Conservation (phyloP, 2,329 filamentous ascomycete species). For the Anthostomella pinea region DNA sequence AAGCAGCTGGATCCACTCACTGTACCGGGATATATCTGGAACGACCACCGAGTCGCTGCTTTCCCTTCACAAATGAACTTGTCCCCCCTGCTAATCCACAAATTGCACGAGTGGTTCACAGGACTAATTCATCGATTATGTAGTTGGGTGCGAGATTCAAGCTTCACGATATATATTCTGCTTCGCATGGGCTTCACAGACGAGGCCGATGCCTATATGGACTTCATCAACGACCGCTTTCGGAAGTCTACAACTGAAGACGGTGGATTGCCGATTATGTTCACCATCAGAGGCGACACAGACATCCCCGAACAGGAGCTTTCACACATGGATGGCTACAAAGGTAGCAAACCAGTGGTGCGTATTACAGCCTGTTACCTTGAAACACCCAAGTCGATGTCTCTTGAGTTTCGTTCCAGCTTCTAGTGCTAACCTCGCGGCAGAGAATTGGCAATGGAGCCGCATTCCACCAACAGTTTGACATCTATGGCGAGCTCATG, state of each 20-base stretch:
- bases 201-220: slow-evolving; percentile 76
- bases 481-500: slow-evolving; percentile 78
- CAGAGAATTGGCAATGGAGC: slow-evolving; percentile 77
- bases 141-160: slow-evolving; percentile 70
- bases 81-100: no score
- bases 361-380: no score
- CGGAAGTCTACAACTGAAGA: slow-evolving; percentile 57
- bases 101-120: no score
- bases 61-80: no score
- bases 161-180: slow-evolving; percentile 75
- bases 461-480: slow-evolving; percentile 72
- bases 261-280: slow-evolving; percentile 74
- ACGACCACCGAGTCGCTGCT: no score
- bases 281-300: slow-evolving; percentile 71
- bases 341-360: slow-evolving; percentile 67
- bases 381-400: no score
- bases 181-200: slow-evolving; percentile 72
- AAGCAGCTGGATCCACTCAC: no score
- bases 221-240: slow-evolving; percentile 72
- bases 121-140: no score
- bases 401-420: no score
- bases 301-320: slow-evolving; percentile 71
- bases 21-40: no score
- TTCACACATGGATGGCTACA: slow-evolving; percentile 69
- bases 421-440: no score